These are phyloP conservation scores for Pseudisothecium myosuroides DNA, from an alignment of 225 moss, liverwort and hornwort genomes.

Conservation along the genomic window DNA sequence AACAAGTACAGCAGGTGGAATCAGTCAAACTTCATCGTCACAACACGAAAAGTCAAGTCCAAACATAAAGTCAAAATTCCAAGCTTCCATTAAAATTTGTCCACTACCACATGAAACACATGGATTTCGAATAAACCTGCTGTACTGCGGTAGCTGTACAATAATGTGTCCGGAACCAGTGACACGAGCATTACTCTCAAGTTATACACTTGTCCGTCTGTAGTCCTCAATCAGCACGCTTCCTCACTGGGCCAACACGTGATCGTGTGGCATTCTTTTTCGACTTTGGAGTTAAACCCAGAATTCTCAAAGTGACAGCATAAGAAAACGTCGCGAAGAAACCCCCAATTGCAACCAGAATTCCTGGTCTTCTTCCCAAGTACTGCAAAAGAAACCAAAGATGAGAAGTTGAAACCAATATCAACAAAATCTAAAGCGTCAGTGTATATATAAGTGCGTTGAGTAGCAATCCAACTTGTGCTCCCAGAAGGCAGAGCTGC, in stretches of 20 bases:
- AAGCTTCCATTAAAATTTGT: background rate
- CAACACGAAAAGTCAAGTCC: background rate
- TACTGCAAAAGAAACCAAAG: slow-evolving; percentile 20
- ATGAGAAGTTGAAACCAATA: background rate
- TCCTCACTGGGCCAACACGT: slow-evolving; percentile 15
- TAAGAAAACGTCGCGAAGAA: slow-evolving; percentile 29
- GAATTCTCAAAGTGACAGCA: slow-evolving; percentile 13
- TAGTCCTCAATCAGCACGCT: slow-evolving; percentile 26
- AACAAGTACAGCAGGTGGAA: background rate
- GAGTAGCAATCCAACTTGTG: background rate
- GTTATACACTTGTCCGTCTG: background rate
- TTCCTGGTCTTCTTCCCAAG: slow-evolving; percentile 32
- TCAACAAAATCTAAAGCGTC: background rate
- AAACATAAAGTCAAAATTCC: background rate
- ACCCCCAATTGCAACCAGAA: slow-evolving; percentile 30
- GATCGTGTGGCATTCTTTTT: slow-evolving; percentile 4
- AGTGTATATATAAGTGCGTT: background rate
- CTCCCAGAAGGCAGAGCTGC: background rate
- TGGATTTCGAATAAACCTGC: background rate
- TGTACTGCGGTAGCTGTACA: background rate
- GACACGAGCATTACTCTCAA: background rate
- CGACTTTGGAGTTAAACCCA: slow-evolving; percentile 14
- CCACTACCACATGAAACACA: background rate
- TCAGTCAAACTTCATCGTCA: background rate
- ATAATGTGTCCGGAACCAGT: background rate